Evolutionary conservation across 306 rosid species (phyloP).

Genomic region (Vigna mungo): DNA sequence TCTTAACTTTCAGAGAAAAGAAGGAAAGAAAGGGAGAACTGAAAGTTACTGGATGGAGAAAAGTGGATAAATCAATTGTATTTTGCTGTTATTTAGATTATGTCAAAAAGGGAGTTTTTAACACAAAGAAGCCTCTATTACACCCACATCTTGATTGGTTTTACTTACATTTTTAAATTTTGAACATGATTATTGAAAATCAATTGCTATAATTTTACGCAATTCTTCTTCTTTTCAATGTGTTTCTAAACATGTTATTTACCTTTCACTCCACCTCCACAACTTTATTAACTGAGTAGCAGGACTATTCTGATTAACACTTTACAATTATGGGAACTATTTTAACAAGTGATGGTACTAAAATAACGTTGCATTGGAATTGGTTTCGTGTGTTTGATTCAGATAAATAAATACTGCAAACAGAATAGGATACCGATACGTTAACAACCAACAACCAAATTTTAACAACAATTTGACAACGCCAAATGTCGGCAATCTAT

Average conservation of each 20-base stretch:
- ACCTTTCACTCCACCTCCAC: too few relatives aligned
- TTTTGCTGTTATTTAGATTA: background rate
- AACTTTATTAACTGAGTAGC: background rate
- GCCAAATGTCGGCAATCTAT: too few relatives aligned
- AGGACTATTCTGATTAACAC: background rate
- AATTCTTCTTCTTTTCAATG: too few relatives aligned
- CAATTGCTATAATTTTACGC: too few relatives aligned
- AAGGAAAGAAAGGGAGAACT: background rate
- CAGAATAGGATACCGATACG: too few relatives aligned
- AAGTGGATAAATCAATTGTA: background rate
- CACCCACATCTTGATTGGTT: too few relatives aligned
- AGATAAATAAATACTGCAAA: conserved; percentile 13
- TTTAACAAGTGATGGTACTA: background rate
- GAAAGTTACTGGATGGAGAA: background rate
- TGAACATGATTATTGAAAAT: too few relatives aligned
- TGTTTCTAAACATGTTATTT: too few relatives aligned
- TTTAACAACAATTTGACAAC: too few relatives aligned
- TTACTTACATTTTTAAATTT: too few relatives aligned
- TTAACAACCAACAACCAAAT: too few relatives aligned
- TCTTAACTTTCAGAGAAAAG: background rate
- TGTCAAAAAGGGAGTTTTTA: background rate
- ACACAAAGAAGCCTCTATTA: too few relatives aligned
- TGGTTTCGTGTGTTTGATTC: background rate
- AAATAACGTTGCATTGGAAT: background rate
- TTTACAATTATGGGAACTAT: background rate